Base-by-base conservation (phyloP, 1,139 yeast species). In the Diutina catenulata region DNA sequence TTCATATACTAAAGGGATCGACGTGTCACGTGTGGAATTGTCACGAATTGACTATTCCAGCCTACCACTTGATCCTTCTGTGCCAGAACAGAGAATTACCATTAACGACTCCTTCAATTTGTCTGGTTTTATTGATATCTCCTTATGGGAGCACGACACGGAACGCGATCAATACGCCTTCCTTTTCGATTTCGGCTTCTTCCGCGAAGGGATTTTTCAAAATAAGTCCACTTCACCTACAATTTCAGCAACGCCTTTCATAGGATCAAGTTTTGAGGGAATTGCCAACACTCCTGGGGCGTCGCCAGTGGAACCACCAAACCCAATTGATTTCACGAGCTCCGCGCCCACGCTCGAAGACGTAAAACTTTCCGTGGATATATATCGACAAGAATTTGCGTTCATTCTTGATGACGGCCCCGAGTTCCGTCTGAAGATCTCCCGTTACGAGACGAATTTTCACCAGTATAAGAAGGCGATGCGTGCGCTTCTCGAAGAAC, bases 391-490 rank as follows among this genome's bases (percentile, higher is more conserved):
- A n/a, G 26, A 31, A 21, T 65, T 64, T 43, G 53, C 48, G 37
- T 62, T 64, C 38, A 53, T 52, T 33, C 60, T 62, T 49, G 81
- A 76, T 41, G 94, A 82, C 50, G 93, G 93, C 0, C 94, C 94
- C 0, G 69, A 75, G 35, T 81, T 82, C 50, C 60, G 93, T 37
- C 75, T 72, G 25, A 59, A 75, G 0, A 55, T 82, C 15, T 58
- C 62, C 10, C 60, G 61, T 7, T 69, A 76, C 48, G 93, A 82
- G 51, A 60, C 62, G 18, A 60, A 63, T 37, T 60, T 80, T 0
- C 71, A 74, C 0, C 53, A 55, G 15, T 59, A 78, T 43, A 68
- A 70, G 41, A 62, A 62, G 33, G 57, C 64, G 7, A 59, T 70
- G 43, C 21, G 43, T 33, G 19, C 40, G 33, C 31, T 31, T 39